phyloP scores from a whole-genome alignment of 2,329 filamentous ascomycete species.

The Thermoascus crustaceus region DNA sequence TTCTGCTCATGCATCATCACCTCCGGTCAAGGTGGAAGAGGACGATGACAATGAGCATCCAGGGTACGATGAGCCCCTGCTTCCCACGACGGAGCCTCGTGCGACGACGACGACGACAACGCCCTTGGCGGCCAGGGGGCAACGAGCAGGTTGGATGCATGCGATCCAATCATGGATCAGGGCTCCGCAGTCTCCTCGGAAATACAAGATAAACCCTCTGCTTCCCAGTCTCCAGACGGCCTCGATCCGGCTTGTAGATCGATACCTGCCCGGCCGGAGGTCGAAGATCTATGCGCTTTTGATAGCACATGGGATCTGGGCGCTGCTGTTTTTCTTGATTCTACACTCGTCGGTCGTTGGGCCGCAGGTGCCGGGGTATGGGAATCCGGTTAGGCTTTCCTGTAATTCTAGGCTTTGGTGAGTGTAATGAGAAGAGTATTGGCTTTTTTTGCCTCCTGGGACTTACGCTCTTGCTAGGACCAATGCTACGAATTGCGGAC shows the following conservation, averaged over 20 bases:
- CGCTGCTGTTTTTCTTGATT: slow-evolving; percentile 23
- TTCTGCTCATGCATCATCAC: not conserved
- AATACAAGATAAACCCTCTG: slow-evolving; percentile 27
- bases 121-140: too few relatives aligned
- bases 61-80: not conserved
- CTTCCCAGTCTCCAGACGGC: slow-evolving; percentile 26
- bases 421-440: slow-evolving; percentile 12
- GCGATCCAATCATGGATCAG: slow-evolving; percentile 16
- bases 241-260: slow-evolving; percentile 24
- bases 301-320: slow-evolving; percentile 22
- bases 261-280: slow-evolving; percentile 17
- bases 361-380: slow-evolving; percentile 25
- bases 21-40: not conserved
- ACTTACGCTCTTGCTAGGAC: slow-evolving; percentile 13
- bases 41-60: not conserved
- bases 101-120: too few relatives aligned
- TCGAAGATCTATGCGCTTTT: slow-evolving; percentile 20
- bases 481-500: slow-evolving; percentile 41
- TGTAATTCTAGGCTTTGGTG: slow-evolving; percentile 30
- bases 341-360: slow-evolving; percentile 23
- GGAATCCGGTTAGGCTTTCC: slow-evolving; percentile 26
- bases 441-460: too few relatives aligned
- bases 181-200: slow-evolving; percentile 24
- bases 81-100: not conserved
- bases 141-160: slow-evolving; percentile 1